phyloP scores from a whole-genome alignment of 2,329 filamentous ascomycete genomes.

The Sarocladiaceae sp. region DNA sequence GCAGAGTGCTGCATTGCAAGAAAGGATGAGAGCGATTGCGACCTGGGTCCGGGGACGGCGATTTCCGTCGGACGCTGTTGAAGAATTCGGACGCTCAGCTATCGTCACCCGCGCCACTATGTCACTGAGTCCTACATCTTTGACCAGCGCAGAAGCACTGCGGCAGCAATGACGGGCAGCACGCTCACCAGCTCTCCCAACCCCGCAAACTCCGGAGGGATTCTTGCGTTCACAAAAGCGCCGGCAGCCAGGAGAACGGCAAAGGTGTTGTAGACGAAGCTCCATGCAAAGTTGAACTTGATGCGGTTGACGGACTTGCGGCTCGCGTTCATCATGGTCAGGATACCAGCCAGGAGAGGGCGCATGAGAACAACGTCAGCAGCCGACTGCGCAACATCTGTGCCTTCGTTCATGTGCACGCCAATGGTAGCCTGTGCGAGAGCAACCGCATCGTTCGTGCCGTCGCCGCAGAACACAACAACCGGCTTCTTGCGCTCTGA shows the following conservation, averaged over 20 bases:
- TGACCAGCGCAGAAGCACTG: conserved; percentile 20
- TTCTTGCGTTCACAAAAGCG: conserved; percentile 46
- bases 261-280: conserved; percentile 54
- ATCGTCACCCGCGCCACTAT: too few relatives aligned
- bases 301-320: conserved; percentile 33
- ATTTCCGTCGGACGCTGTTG: too few relatives aligned
- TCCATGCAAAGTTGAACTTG: conserved; percentile 58
- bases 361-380: conserved; percentile 53
- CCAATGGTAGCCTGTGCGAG: conserved; percentile 56
- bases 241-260: conserved; percentile 56
- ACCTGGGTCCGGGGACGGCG: too few relatives aligned
- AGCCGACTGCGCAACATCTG: conserved; percentile 46
- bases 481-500: too few relatives aligned
- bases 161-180: conserved; percentile 47
- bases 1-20: too few relatives aligned
- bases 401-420: conserved; percentile 45
- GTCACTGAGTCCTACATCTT: too few relatives aligned
- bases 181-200: conserved; percentile 61
- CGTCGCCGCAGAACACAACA: conserved; percentile 61
- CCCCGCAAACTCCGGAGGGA: conserved; percentile 47
- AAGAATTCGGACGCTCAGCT: too few relatives aligned
- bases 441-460: conserved; percentile 58
- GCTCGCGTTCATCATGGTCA: conserved; percentile 43
- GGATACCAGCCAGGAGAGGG: conserved; percentile 40
- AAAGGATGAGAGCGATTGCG: too few relatives aligned